A percentile compares a stretch with the other conserved stretches of the same genome.
Conservation (phyloP, 176 grass and related monocot species). For the Saccharum spontaneum region DNA sequence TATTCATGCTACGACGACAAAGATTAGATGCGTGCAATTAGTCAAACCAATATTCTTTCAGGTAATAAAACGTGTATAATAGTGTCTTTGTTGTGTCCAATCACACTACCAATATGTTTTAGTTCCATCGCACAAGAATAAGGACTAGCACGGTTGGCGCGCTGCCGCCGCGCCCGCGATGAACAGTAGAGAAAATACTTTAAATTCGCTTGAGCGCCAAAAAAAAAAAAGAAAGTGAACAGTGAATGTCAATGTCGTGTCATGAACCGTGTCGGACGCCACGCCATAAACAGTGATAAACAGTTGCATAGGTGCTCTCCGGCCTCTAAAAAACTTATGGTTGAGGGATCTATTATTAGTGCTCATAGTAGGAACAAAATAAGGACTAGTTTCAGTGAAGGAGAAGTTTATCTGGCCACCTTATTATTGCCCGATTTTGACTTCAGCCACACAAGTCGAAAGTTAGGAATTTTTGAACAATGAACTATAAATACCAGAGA, state of each 20-base stretch:
- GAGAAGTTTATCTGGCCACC: background rate
- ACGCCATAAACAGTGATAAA: no score
- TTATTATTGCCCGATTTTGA: background rate
- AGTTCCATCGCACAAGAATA: background rate
- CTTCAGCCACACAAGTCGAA: background rate
- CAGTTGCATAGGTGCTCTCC: no score
- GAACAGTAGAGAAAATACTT: no score
- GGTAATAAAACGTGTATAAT: background rate
- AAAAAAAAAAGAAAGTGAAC: no score
- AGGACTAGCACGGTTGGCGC: no score
- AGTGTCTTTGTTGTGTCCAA: background rate
- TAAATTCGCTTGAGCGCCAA: no score
- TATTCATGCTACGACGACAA: background rate
- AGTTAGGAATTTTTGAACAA: background rate
- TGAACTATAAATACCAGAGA: background rate
- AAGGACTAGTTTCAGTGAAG: background rate
- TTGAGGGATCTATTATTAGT: no score
- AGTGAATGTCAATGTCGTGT: no score
- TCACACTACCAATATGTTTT: background rate
- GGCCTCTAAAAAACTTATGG: no score
- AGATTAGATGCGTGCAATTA: background rate
- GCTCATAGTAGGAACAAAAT: no score
- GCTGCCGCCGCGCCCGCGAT: no score
- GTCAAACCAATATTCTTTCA: background rate
- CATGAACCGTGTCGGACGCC: no score